Conservation (phyloP, 139 green algal genomes). For the Tetradesmus obliquus region DNA sequence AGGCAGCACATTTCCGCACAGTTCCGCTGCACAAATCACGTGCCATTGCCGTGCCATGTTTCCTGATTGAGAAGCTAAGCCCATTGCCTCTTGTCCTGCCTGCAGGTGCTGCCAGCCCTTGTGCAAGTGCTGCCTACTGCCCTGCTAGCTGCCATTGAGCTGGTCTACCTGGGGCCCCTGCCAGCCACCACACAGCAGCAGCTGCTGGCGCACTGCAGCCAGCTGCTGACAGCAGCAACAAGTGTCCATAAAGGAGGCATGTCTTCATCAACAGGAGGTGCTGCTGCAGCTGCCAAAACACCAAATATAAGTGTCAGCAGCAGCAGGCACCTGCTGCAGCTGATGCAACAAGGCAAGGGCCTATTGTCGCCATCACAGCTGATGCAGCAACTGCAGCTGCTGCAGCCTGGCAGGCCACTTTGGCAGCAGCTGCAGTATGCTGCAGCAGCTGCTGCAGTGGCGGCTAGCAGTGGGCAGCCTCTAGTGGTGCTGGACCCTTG, state of each 20-base stretch:
- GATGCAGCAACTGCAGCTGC: not conserved
- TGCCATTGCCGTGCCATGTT: no score
- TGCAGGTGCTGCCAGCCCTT: not conserved
- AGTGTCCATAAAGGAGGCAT: not conserved
- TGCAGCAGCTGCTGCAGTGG: not conserved
- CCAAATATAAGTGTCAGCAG: not conserved
- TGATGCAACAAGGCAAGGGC: not conserved
- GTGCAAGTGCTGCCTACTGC: not conserved
- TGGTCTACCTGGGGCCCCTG: not conserved
- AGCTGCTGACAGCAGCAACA: not conserved
- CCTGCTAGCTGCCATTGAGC: conserved; percentile 4
- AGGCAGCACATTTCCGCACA: no score
- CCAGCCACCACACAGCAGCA: conserved; percentile 3
- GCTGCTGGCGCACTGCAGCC: not conserved
- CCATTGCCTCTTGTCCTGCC: no score
- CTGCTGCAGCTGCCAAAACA: not conserved
- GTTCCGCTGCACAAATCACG: no score
- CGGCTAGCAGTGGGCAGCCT: not conserved
- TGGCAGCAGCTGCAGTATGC: not conserved
- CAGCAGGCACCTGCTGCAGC: not conserved
- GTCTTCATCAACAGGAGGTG: not conserved
- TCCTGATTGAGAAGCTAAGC: no score
- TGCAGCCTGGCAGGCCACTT: not conserved
- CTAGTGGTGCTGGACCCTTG: conserved; percentile 22
- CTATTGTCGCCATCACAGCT: not conserved